A percentile compares a stretch with the other conserved stretches of the same genome.
Conservation (phyloP, 768 basidiomycete genomes). For the Infundibulicybe gibba region DNA sequence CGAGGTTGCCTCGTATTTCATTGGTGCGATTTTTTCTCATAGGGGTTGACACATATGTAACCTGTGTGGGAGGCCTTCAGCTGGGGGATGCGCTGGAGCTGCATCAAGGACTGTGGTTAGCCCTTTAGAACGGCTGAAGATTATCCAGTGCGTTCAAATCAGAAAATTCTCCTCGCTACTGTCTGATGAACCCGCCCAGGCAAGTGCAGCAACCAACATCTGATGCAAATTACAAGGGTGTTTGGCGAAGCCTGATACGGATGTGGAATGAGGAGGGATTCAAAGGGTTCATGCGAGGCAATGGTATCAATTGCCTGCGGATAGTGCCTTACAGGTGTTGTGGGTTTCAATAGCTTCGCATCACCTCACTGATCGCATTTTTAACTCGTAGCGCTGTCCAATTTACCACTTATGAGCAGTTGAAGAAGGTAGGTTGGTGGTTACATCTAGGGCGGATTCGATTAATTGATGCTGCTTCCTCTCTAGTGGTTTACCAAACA, state of each 20-base stretch:
- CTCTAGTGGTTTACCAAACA: constrained; percentile 63
- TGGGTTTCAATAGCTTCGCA: constrained; percentile 4
- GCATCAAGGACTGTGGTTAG: constrained; percentile 90
- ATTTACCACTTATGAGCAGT: constrained; percentile 85
- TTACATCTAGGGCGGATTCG: neutral
- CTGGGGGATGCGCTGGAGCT: constrained; percentile 56
- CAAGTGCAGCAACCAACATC: constrained; percentile 82
- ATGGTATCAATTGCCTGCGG: constrained; percentile 81
- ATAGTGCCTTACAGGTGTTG: constrained; percentile 84
- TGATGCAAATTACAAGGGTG: constrained; percentile 73
- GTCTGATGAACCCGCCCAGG: constrained; percentile 33
- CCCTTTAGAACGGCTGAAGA: constrained; percentile 91
- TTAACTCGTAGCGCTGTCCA: constrained; percentile 62
- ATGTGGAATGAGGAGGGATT: constrained; percentile 97
- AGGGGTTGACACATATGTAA: neutral
- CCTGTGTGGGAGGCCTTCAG: constrained; percentile 21
- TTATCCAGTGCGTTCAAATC: constrained; percentile 75
- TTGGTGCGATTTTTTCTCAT: constrained; percentile 23
- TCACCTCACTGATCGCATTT: neutral
- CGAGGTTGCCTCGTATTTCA: constrained; percentile 40
- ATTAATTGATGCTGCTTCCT: constrained; percentile 28
- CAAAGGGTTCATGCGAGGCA: constrained; percentile 91
- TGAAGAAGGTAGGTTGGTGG: constrained; percentile 66
- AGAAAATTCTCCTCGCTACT: constrained; percentile 6
- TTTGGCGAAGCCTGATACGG: constrained; percentile 77